A percentile compares a stretch with the other conserved stretches of the same genome.
Evolutionary conservation across 257 asterid species (phyloP).

Genomic region (Solanum okadae): DNA sequence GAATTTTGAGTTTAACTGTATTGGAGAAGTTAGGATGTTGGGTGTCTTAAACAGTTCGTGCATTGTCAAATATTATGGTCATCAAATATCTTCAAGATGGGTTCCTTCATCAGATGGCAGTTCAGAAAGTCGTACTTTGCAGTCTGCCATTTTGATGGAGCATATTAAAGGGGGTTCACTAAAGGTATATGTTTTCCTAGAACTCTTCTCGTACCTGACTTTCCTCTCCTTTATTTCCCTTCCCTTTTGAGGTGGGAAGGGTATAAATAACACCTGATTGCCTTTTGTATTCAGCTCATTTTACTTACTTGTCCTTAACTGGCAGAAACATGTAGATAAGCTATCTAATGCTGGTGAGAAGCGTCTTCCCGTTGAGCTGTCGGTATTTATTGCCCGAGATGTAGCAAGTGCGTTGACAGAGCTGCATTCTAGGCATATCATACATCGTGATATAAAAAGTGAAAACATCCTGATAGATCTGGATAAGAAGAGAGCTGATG

Average conservation of each 20-base stretch:
- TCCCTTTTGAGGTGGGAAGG: background rate
- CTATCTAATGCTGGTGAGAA: constrained; percentile 46
- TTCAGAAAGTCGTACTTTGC: constrained; percentile 44
- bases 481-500: constrained; percentile 52
- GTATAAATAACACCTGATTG: background rate
- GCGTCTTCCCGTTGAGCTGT: constrained; percentile 39
- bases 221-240: background rate
- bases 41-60: constrained; percentile 72
- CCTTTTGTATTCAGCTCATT: background rate
- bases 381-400: constrained; percentile 61
- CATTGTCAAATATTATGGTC: constrained; percentile 73
- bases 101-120: constrained; percentile 35
- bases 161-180: constrained; percentile 85
- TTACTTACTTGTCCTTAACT: background rate
- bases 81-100: constrained; percentile 88
- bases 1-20: constrained; percentile 63
- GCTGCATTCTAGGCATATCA: constrained; percentile 62
- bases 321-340: constrained; percentile 61
- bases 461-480: constrained; percentile 81
- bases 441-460: constrained; percentile 90
- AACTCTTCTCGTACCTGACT: background rate
- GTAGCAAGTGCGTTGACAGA: constrained; percentile 67
- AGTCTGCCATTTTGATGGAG: constrained; percentile 80
- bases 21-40: constrained; percentile 88
- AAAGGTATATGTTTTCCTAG: constrained; percentile 38